A percentile compares a stretch with the other conserved stretches of the same genome.
Evolutionary conservation across 139 green algal species (phyloP).

Genomic region (Deuterostichococcus epilithicus): DNA sequence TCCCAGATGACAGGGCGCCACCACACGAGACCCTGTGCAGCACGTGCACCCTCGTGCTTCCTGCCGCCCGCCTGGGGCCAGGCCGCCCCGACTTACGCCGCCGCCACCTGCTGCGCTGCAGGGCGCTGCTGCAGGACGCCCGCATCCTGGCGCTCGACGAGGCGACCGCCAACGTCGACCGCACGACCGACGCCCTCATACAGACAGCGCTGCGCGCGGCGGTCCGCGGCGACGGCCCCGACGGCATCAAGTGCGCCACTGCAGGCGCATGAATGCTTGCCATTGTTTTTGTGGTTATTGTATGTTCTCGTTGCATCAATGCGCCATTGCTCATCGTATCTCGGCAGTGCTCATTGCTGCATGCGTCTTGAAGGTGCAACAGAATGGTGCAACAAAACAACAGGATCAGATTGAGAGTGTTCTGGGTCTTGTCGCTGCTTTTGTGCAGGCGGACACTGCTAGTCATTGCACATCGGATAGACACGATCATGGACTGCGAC

Average conservation of each 20-base stretch:
- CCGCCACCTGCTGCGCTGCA: no score
- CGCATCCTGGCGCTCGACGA: slow-evolving; percentile 56
- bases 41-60: not conserved
- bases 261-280: no score
- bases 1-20: no score
- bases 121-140: slow-evolving; percentile 58
- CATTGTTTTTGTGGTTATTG: no score
- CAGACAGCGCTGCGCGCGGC: slow-evolving; percentile 26
- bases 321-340: no score
- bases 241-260: not conserved
- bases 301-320: no score
- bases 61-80: not conserved
- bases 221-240: not conserved
- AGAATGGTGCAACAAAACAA: no score
- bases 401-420: no score
- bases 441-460: slow-evolving; percentile 51
- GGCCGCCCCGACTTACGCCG: not conserved
- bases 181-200: slow-evolving; percentile 72
- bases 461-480: slow-evolving; percentile 73
- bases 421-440: no score
- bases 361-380: no score
- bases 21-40: no score
- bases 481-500: slow-evolving; percentile 88
- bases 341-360: no score
- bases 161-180: slow-evolving; percentile 88